phyloP scores from a whole-genome alignment of 2,329 filamentous ascomycete species.

The Nigrospora osmanthi region DNA sequence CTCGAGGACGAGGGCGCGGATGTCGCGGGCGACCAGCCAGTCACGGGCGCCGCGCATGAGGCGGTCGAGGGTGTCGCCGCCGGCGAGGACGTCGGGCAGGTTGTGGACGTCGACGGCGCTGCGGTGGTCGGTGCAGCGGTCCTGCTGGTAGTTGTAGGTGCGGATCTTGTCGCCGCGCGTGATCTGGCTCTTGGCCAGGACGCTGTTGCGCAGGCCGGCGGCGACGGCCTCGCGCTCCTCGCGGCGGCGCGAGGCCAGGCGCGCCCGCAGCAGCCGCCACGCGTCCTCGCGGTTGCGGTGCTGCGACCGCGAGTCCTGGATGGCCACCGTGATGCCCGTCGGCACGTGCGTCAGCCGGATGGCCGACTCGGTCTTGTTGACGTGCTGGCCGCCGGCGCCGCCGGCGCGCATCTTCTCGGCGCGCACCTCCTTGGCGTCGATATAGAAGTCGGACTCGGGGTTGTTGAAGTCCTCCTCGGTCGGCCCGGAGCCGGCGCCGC shows the following conservation, averaged over 20 bases:
- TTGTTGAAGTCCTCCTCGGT: constrained; percentile 62
- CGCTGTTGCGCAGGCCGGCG: constrained; percentile 64
- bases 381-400: constrained; percentile 92
- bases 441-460: constrained; percentile 84
- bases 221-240: constrained; percentile 81
- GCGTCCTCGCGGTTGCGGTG: constrained; percentile 81
- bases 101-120: constrained; percentile 74
- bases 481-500: constrained; percentile 35
- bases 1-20: constrained; percentile 60
- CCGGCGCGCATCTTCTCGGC: constrained; percentile 86
- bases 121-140: constrained; percentile 83
- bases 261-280: constrained; percentile 76
- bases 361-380: constrained; percentile 96
- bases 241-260: constrained; percentile 69
- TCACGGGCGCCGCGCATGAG: constrained; percentile 71
- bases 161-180: constrained; percentile 89
- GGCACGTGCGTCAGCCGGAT: constrained; percentile 87
- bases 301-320: constrained; percentile 91
- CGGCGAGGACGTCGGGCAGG: constrained; percentile 70
- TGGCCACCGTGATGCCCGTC: constrained; percentile 77
- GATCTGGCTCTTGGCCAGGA: constrained; percentile 72
- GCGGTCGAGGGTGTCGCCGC: constrained; percentile 61
- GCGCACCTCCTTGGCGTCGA: constrained; percentile 75
- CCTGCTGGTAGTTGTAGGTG: constrained; percentile 73
- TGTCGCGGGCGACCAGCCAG: constrained; percentile 70